Base-by-base conservation (phyloP, 164 flowering plant species). In the Buxus sempervirens region DNA sequence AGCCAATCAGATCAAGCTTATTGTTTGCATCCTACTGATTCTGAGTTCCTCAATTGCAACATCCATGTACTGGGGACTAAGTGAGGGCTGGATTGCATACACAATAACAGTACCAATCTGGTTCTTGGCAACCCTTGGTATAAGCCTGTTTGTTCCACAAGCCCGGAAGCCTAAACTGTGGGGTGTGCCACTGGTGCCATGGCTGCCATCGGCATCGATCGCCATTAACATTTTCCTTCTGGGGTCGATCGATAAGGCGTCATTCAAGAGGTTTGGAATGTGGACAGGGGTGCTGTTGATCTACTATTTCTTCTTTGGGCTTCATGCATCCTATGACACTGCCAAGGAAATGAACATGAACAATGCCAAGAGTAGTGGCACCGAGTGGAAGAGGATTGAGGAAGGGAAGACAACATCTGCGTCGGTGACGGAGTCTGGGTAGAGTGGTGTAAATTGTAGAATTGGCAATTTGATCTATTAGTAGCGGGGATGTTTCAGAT, bases 171-270 rank as follows among this genome's bases (percentile, higher is more conserved):
- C 90, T 0, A 82, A 80, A 75, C 41, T 79, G 26, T 86, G 93
- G 93, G 93, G 90, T 1, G 82, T 74, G 8, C 93, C 90, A 4
- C 58, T 83, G 54, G 81, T 86, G 28, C 89, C 90, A 0, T 88
- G 88, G 89, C 59, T 88, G 56, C 89, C 93, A 9, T 85, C 90
- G 0, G 70, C 74, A 0, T 78, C 79, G 0, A 81, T 88, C 1
- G 79, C 79, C 5, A 76, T 85, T 32, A 88, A 88, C 68, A 61
- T 86, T 6, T 88, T 88, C 72, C 71, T 88, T n/a, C 63, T 88
- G 21, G 89, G 90, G 0, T 86, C 93, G 2, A 73, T 88, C 1
- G 88, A 84, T 58, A 53, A 28, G 41, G 71, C 42, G 12, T 85
- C 93, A 0, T 88, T 80, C 66, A 32, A 68, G 22, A 80, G 93